phyloP scores from a whole-genome alignment of 805 yeast genomes.

The Wickerhamomyces sydowiorum region DNA sequence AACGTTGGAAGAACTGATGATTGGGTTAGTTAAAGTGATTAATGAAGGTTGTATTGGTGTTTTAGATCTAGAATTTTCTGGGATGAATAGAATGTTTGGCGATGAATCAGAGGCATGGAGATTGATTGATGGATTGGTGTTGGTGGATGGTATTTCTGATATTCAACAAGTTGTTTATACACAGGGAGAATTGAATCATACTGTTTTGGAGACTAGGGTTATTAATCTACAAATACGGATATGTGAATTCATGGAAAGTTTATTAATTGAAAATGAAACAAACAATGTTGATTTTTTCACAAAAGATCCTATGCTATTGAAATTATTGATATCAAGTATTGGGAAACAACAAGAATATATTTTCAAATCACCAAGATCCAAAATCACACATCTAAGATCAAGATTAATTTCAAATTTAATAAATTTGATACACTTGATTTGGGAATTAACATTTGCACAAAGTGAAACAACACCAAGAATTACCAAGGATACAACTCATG shows the following conservation, averaged over 20 bases:
- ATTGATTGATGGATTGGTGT: conserved; percentile 39
- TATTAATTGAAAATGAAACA: conserved; percentile 6
- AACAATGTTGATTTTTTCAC: conserved; percentile 18
- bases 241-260: neutral
- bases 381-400: conserved; percentile 17
- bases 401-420: conserved; percentile 15
- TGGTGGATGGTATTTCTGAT: conserved; percentile 2
- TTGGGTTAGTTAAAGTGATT: conserved; percentile 30
- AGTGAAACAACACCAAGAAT: conserved; percentile 10
- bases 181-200: neutral
- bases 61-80: conserved; percentile 41
- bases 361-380: conserved; percentile 19
- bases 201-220: neutral
- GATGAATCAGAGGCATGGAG: conserved; percentile 35
- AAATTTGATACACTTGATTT: conserved; percentile 15
- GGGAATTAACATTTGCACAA: conserved; percentile 15
- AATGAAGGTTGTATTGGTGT: conserved; percentile 36
- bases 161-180: conserved; percentile 13
- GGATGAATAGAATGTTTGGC: conserved; percentile 50
- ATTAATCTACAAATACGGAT: neutral
- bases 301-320: conserved; percentile 20
- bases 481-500: conserved; percentile 31
- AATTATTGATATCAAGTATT: conserved; percentile 11
- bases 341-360: conserved; percentile 29
- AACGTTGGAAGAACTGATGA: conserved; percentile 15